Base-by-base conservation (phyloP, 1,284 basidiomycete species). In the Trametes polyzona region DNA sequence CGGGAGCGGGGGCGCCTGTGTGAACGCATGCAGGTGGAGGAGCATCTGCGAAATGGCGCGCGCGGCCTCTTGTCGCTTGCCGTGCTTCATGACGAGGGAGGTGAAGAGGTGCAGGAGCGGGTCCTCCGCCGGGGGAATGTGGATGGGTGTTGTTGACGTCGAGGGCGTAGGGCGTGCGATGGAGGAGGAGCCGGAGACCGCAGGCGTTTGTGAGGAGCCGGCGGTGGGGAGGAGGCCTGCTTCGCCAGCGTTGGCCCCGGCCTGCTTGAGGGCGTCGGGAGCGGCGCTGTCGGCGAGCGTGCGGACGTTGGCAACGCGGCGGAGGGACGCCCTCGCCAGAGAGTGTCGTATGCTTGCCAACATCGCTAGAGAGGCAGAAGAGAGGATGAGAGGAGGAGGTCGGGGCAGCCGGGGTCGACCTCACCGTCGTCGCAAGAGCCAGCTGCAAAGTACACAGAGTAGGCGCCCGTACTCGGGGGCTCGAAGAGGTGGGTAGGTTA, bases 41-140 rank as follows among this genome's bases (percentile, higher is more conserved):
- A 95, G 82, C 57, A 85, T 87, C 29, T 80, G 75, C 1, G 86
- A 78, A 11, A 87, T 80, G 41, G 76, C 77, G 39, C 79, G 81
- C 2, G 83, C 74, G 0, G 92, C 92, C 40, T 79, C 78, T 17
- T 87, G 81, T 58, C 89, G 86, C 60, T 86, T 78, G 21, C 93
- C 93, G 69, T 90, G 73, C 42, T 73, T 73, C 77, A 88, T 88
- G 57, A 94, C 73, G 52, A 78, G 73, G 19, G 86, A 87, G 1
- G 90, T 81, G 54, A 95, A 76, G 65, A 90, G 85, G 56, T 84
- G 80, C 7, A 95, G 79, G 4, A 93, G 78, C 0, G 93, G 93
- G 71, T 95, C 92, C 50, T 83, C 78, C 11, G 80, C 79, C 8
- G 91, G 88, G 2, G 93, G 92, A 17, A 95, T 80, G 62, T 83